Base-by-base conservation (phyloP, 371 early-diverging fungal genomes). In the Mortierella polycephala region DNA sequence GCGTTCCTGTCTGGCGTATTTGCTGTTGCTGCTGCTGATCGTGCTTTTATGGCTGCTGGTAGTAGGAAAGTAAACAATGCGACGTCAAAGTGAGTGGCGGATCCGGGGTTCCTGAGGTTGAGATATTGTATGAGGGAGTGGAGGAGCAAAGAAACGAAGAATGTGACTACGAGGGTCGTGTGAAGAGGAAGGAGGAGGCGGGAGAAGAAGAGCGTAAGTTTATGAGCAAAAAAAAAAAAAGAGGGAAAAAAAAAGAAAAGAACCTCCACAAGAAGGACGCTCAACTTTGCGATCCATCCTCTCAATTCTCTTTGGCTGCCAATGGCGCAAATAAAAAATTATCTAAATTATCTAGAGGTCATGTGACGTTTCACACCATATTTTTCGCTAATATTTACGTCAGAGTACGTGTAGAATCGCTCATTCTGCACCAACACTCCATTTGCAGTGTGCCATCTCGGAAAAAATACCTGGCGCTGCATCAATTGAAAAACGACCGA, bases 1-100 rank as follows among this genome's bases (percentile, higher is more conserved):
- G 30, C 30, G 30, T 30, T 30, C 30, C 21, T 64, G 82, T 42
- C n/a, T 47, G 7, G 67, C 69, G 23, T 79, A 82, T 11, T 62
- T 52, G 16, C 46, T 42, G 53, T 8, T 30, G 21, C 39, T 63
- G 53, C 21, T 30, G 67, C 71, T 50, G 60, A 45, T 39, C 51
- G 59, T 20, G 56, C 55, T 53, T 37, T 49, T 49, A n/a, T 62
- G 63, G 50, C 42, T 59, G 20, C 45, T 54, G 21, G 14, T 46
- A 21, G 51, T 51, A 18, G 42, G 53, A 62, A 20, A 50, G 39
- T 44, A 13, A n/a, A 16, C 10, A 12, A 45, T 14, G 30, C 30
- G 30, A 4, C 1, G 30, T 30, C 30, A 30, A 30, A 30, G 30
- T 30, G 2, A 30, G 30, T 30, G 30, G 30, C 30, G 30, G 30